Conservation (phyloP, 331 rosid genomes). For the Quercus tomentella region DNA sequence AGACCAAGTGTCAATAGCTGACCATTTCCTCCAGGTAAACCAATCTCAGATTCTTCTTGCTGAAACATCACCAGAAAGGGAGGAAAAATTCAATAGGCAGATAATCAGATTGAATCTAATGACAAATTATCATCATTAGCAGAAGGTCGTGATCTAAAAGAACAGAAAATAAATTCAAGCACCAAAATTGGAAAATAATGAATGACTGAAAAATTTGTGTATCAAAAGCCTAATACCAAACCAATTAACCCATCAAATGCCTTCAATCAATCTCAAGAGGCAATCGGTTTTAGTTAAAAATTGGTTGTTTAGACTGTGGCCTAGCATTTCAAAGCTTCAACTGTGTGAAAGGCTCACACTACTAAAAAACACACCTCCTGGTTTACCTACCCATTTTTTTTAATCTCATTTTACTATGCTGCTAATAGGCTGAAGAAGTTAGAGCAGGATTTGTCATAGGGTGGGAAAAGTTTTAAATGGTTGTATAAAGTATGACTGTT, state of each 20-base stretch:
- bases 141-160: background rate
- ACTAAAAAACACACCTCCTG: background rate
- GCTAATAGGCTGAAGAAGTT: background rate
- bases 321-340: background rate
- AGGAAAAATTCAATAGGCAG: background rate
- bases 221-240: background rate
- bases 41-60: conserved; percentile 48
- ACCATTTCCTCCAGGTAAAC: conserved; percentile 64
- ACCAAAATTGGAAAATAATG: background rate
- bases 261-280: background rate
- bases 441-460: background rate
- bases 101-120: background rate
- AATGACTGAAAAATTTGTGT: background rate
- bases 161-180: background rate
- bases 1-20: conserved; percentile 79
- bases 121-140: background rate
- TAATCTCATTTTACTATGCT: background rate
- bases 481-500: background rate
- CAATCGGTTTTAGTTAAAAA: background rate
- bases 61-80: conserved; percentile 2
- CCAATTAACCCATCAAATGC: too few relatives aligned
- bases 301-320: background rate
- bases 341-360: background rate
- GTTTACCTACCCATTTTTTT: background rate
- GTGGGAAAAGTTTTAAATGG: background rate